Evolutionary conservation across 192 early-diverging fungal genomes (phyloP).

Genomic region (Podila epicladia): DNA sequence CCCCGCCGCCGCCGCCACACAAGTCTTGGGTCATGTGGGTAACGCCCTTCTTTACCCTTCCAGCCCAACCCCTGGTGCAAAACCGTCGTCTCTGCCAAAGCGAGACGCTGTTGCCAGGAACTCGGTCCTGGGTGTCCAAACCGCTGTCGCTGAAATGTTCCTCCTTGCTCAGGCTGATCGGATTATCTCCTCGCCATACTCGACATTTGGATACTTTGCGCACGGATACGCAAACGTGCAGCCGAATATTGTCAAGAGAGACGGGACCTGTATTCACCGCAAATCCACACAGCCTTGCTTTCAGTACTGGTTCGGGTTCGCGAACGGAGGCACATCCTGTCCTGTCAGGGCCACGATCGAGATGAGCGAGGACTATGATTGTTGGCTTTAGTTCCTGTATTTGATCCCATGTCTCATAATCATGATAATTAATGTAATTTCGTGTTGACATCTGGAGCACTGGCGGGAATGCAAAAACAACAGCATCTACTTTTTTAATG

Average conservation of each 20-base stretch:
- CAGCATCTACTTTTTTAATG: too few relatives aligned
- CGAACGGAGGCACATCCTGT: slow-evolving; percentile 36
- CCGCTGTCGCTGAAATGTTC: slow-evolving; percentile 41
- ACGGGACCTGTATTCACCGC: slow-evolving; percentile 36
- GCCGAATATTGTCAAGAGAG: slow-evolving; percentile 44
- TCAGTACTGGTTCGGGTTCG: slow-evolving; percentile 52
- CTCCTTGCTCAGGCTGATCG: slow-evolving; percentile 34
- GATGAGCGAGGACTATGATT: slow-evolving; percentile 52
- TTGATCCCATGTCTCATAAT: too few relatives aligned
- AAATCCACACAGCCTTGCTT: slow-evolving; percentile 44
- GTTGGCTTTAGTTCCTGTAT: slow-evolving; percentile 23
- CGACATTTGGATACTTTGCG: slow-evolving; percentile 45
- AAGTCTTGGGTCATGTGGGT: too few relatives aligned
- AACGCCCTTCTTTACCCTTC: too few relatives aligned
- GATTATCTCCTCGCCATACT: slow-evolving; percentile 46
- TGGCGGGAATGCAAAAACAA: too few relatives aligned
- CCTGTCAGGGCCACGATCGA: slow-evolving; percentile 28
- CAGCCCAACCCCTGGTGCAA: too few relatives aligned
- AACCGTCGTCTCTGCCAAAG: background rate
- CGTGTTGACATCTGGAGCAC: too few relatives aligned
- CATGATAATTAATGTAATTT: too few relatives aligned
- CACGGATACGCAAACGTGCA: slow-evolving; percentile 43
- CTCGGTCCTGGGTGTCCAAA: slow-evolving; percentile 43
- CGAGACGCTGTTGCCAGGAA: slow-evolving; percentile 39
- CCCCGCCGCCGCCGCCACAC: background rate